A percentile compares a stretch with the other conserved stretches of the same genome.
Conservation (phyloP, 2,329 filamentous ascomycete species). For the Magnaporthales sp. region DNA sequence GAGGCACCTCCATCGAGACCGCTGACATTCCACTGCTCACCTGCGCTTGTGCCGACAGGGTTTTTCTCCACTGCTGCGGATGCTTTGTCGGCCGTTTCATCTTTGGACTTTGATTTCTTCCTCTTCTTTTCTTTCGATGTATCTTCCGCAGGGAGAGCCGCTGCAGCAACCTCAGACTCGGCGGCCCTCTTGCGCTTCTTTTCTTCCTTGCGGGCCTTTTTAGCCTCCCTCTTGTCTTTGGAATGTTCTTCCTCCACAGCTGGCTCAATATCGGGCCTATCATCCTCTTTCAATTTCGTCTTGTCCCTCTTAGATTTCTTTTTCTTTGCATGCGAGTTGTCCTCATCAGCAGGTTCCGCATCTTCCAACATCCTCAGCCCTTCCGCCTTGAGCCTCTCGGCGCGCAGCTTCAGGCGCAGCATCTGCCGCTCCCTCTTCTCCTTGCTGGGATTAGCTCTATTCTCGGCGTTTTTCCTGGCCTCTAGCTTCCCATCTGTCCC, state of each 20-base stretch:
- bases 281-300: slow-evolving; percentile 10
- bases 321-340: background rate
- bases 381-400: slow-evolving; percentile 30
- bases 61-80: slow-evolving; percentile 12
- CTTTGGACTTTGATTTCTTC: slow-evolving; percentile 31
- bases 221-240: slow-evolving; percentile 14
- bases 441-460: slow-evolving; percentile 13
- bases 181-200: slow-evolving; percentile 16
- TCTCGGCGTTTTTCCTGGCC: slow-evolving; percentile 22
- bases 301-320: slow-evolving; percentile 3
- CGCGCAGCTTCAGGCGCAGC: slow-evolving; percentile 26
- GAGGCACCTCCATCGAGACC: slow-evolving; percentile 40
- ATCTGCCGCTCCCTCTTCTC: slow-evolving; percentile 29
- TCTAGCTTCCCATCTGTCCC: slow-evolving; percentile 21
- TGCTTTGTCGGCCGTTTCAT: slow-evolving; percentile 17
- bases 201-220: slow-evolving; percentile 18
- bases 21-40: slow-evolving; percentile 43
- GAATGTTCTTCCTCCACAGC: slow-evolving; percentile 14
- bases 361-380: slow-evolving; percentile 33
- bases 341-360: slow-evolving; percentile 10
- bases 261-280: slow-evolving; percentile 7
- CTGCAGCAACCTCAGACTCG: slow-evolving; percentile 15
- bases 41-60: slow-evolving; percentile 15
- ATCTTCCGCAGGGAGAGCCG: slow-evolving; percentile 14
- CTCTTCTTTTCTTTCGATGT: slow-evolving; percentile 15